phyloP scores from a whole-genome alignment of 495 filamentous ascomycete genomes.

The Chlorociboria aeruginascens region DNA sequence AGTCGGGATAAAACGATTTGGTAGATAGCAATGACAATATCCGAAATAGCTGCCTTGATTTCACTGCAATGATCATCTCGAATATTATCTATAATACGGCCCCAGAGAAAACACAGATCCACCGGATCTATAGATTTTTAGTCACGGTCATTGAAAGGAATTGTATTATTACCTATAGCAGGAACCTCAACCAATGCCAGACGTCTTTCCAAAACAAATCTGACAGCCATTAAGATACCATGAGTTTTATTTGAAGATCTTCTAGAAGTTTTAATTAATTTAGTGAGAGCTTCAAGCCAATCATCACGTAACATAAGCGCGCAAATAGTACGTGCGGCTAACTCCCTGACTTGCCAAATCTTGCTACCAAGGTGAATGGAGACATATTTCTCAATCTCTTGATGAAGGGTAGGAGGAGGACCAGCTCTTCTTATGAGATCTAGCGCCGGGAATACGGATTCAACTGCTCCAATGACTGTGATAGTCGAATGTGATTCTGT shows the following conservation, averaged over 20 bases:
- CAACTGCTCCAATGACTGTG: conserved; percentile 32
- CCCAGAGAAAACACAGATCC: too few relatives aligned
- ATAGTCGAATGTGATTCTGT: conserved; percentile 11
- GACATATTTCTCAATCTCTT: conserved; percentile 37
- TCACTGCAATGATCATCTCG: too few relatives aligned
- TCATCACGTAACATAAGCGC: conserved; percentile 43
- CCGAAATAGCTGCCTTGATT: too few relatives aligned
- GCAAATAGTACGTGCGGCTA: conserved; percentile 70
- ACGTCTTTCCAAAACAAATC: conserved; percentile 38
- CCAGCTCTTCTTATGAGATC: conserved; percentile 63
- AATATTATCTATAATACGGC: too few relatives aligned
- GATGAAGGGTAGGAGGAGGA: conserved; percentile 32
- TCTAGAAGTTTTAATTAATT: conserved; percentile 30
- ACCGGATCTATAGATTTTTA: too few relatives aligned
- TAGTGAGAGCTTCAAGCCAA: conserved; percentile 30
- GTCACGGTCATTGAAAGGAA: not conserved
- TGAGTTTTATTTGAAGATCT: conserved; percentile 45
- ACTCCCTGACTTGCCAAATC: conserved; percentile 83
- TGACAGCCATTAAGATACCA: conserved; percentile 47
- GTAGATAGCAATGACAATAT: too few relatives aligned
- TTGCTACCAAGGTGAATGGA: conserved; percentile 50
- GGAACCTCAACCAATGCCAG: conserved; percentile 10
- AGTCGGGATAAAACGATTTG: too few relatives aligned
- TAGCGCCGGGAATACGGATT: conserved; percentile 78
- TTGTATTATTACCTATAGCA: not conserved